phyloP scores from a whole-genome alignment of 1,284 basidiomycete species.

The Apiotrichum porosum region DNA sequence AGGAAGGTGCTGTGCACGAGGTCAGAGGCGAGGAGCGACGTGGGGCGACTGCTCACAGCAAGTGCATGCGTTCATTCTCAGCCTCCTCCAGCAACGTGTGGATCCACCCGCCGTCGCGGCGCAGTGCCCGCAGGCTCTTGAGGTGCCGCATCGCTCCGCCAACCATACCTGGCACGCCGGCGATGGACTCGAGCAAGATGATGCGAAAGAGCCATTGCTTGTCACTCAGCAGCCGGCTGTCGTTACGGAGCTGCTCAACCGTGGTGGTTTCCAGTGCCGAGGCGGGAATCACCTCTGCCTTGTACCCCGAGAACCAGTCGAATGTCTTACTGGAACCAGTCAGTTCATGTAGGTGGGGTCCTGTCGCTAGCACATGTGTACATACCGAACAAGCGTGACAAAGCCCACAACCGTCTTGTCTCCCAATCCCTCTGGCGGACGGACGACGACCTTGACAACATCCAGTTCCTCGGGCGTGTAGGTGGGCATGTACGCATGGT shows the following conservation, averaged over 20 bases:
- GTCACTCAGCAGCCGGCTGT: slow-evolving; percentile 67
- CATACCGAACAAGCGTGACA: too few species aligned
- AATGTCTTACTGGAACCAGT: too few species aligned
- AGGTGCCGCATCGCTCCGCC: slow-evolving; percentile 81
- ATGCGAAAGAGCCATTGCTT: slow-evolving; percentile 76
- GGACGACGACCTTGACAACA: too few species aligned
- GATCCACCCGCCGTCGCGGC: slow-evolving; percentile 82
- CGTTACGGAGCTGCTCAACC: slow-evolving; percentile 64
- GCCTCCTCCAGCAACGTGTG: slow-evolving; percentile 82
- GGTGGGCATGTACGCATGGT: too few species aligned
- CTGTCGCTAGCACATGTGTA: too few species aligned
- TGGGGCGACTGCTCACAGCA: slow-evolving; percentile 56
- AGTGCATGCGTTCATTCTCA: slow-evolving; percentile 90
- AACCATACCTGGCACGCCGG: slow-evolving; percentile 92
- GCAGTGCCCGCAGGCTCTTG: slow-evolving; percentile 73
- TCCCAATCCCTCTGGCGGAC: too few species aligned
- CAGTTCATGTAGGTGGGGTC: too few species aligned
- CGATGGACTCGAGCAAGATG: slow-evolving; percentile 82
- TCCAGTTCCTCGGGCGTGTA: too few species aligned
- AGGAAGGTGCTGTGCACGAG: slow-evolving; percentile 79
- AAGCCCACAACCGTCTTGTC: too few species aligned
- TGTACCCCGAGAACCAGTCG: slow-evolving; percentile 66
- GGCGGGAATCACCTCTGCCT: slow-evolving; percentile 56
- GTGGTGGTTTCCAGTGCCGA: slow-evolving; percentile 51
- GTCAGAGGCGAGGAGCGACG: slow-evolving; percentile 32